Percentiles rank a stretch among this genome's conserved stretches.
Conservation (phyloP, 2,329 filamentous ascomycete genomes). For the Claviceps digitariae region DNA sequence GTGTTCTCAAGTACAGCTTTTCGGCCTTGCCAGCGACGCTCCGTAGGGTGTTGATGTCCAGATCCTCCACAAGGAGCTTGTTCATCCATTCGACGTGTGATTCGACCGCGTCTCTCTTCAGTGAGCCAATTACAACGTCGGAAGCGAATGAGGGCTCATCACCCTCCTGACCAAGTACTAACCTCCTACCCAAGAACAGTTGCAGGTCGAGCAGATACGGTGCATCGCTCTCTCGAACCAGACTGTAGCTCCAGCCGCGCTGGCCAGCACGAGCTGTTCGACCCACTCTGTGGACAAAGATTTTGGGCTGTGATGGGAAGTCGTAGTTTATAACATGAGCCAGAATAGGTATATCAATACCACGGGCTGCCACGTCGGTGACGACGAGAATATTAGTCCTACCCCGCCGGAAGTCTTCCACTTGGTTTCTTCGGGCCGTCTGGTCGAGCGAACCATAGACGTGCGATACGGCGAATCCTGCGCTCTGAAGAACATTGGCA, state of each 20-base stretch:
- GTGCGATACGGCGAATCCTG: conserved; percentile 83
- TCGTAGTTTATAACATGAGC: conserved; percentile 99
- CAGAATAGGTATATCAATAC: conserved; percentile 93
- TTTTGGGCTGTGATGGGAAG: conserved; percentile 90
- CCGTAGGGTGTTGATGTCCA: conserved; percentile 58
- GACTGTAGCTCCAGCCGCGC: conserved; percentile 87
- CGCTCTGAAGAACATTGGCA: conserved; percentile 59
- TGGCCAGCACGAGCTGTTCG: conserved; percentile 89
- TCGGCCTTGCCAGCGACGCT: conserved; percentile 76
- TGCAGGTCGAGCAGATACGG: conserved; percentile 91
- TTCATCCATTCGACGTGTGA: conserved; percentile 68
- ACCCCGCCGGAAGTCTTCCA: conserved; percentile 77
- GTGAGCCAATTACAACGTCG: conserved; percentile 69
- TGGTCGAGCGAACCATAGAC: conserved; percentile 93
- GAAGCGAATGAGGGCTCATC: conserved; percentile 58
- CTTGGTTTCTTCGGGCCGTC: conserved; percentile 80
- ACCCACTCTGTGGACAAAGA: conserved; percentile 92
- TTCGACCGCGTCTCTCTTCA: conserved; percentile 62
- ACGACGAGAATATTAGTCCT: conserved; percentile 85
- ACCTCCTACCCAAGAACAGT: conserved; percentile 75
- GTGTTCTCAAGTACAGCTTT: conserved; percentile 79
- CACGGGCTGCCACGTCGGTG: conserved; percentile 89
- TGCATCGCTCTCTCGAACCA: conserved; percentile 75
- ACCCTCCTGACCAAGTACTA: conserved; percentile 59
- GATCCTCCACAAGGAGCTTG: conserved; percentile 61